Evolutionary conservation across 768 basidiomycete species (phyloP), one percentile per base, ranked within the genome.

Genomic region (Asterophora lycoperdoides): DNA sequence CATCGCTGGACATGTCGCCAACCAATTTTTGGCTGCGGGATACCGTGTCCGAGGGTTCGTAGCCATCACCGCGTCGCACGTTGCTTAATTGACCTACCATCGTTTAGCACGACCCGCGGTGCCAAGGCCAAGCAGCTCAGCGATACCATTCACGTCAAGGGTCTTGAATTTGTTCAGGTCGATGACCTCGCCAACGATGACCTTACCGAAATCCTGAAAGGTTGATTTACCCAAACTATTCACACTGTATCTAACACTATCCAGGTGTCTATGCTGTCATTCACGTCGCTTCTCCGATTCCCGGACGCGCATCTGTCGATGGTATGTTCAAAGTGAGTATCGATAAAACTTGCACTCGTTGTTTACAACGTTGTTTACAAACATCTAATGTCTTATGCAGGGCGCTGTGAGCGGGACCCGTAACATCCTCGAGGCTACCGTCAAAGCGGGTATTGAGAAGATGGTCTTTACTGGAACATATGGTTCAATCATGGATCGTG

Each of bases 11-110:
- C n/a, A n/a, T n/a, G n/a, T n/a, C n/a, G n/a, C n/a, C n/a, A n/a
- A n/a, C n/a, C n/a, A n/a, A n/a, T n/a, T n/a, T n/a, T n/a, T n/a
- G n/a, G n/a, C n/a, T n/a, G n/a, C n/a, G n/a, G n/a, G n/a, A n/a
- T n/a, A n/a, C n/a, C n/a, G n/a, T n/a, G n/a, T 70, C 58, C 64
- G 71, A 54, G 70, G 70, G 70, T 71, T 32, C 34, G 68, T 53
- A 37, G 2, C 43, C 10, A 14, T 36, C 28, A 13, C 20, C 6
- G 33, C 17, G 18, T 18, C 10, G 15, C 5, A 14, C 14, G 14
- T 1, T 9, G 8, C 8, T n/a, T 26, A 8, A 29, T 18, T 19
- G 4, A 44, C 18, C 32, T 32, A 19, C 17, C 8, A 4, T 29
- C 23, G 20, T 8, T 14, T 34, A 72, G 69, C 35, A 68, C 70